Evolutionary conservation across 345 rosid genomes (phyloP).

Genomic region (Firmiana major): DNA sequence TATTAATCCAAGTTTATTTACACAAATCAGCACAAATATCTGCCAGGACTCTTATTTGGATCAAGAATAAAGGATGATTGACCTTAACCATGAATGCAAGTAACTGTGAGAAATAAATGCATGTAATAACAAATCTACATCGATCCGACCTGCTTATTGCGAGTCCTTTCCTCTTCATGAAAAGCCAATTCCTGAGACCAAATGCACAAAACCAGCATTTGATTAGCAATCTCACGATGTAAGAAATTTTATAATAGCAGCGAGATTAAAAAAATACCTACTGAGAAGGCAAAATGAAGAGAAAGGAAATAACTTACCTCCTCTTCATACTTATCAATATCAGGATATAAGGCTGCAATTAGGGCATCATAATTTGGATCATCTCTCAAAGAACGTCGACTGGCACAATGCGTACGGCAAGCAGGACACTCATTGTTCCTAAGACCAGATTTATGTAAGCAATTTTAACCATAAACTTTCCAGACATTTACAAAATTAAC

Average conservation of each 20-base stretch:
- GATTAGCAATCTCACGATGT: conserved; percentile 4
- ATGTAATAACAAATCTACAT: conserved; percentile 6
- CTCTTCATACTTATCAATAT: conserved; percentile 74
- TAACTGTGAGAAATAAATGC: conserved; percentile 13
- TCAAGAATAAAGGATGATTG: conserved; percentile 4
- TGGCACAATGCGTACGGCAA: conserved; percentile 96
- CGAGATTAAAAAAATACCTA: neutral
- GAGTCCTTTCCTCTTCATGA: conserved; percentile 78
- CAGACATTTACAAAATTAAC: conserved; percentile 13
- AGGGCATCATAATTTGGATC: conserved; percentile 90
- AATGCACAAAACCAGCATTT: conserved; percentile 14
- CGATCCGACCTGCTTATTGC: conserved; percentile 74
- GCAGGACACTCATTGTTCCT: conserved; percentile 99
- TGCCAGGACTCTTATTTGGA: neutral
- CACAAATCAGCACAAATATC: conserved; percentile 3
- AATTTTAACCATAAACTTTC: neutral
- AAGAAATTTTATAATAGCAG: neutral
- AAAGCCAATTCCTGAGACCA: conserved; percentile 71
- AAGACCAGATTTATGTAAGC: conserved; percentile 23
- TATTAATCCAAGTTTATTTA: conserved; percentile 2
- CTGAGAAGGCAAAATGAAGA: neutral
- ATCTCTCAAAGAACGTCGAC: conserved; percentile 92
- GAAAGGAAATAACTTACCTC: conserved; percentile 45
- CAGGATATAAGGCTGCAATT: conserved; percentile 71
- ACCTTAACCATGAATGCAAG: neutral